These are phyloP conservation scores for Phytophthora pseudosyringae DNA, from an alignment of 352 stramenopile species.

Conservation along the genomic window DNA sequence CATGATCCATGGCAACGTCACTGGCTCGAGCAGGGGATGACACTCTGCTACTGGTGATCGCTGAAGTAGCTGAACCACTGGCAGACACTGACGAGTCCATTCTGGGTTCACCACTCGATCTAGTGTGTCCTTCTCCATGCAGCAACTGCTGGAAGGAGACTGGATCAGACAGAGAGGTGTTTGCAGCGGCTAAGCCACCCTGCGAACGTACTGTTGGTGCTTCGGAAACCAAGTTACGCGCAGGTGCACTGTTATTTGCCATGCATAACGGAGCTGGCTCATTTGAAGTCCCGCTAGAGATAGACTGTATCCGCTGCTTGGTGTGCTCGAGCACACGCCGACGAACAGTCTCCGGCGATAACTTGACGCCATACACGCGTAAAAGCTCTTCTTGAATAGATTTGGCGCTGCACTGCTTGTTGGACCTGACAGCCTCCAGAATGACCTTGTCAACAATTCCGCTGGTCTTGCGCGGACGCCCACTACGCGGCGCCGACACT, in stretches of 20 bases:
- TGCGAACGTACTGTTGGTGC: background rate
- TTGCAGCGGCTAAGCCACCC: background rate
- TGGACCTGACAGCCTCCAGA: conserved; percentile 59
- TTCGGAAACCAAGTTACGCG: background rate
- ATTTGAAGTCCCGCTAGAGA: conserved; percentile 19
- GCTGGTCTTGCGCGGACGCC: conserved; percentile 70
- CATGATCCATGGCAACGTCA: background rate
- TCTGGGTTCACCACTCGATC: background rate
- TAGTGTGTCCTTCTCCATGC: conserved; percentile 4
- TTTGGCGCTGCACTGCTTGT: conserved; percentile 61
- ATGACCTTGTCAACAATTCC: conserved; percentile 74
- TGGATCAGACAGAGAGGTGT: conserved; percentile 8
- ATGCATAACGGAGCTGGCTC: conserved; percentile 18
- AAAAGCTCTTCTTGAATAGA: conserved; percentile 67
- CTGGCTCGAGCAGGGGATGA: background rate
- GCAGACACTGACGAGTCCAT: background rate
- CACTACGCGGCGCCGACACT: conserved; percentile 56
- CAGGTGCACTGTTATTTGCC: background rate
- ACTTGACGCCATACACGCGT: conserved; percentile 62
- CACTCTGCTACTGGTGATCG: background rate
- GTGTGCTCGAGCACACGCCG: conserved; percentile 63
- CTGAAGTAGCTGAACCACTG: background rate
- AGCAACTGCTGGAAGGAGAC: conserved; percentile 27
- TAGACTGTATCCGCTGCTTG: conserved; percentile 36
- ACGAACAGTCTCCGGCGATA: conserved; percentile 68